Conservation (phyloP, 208 protist species). For the Wallacemonas sp. region DNA sequence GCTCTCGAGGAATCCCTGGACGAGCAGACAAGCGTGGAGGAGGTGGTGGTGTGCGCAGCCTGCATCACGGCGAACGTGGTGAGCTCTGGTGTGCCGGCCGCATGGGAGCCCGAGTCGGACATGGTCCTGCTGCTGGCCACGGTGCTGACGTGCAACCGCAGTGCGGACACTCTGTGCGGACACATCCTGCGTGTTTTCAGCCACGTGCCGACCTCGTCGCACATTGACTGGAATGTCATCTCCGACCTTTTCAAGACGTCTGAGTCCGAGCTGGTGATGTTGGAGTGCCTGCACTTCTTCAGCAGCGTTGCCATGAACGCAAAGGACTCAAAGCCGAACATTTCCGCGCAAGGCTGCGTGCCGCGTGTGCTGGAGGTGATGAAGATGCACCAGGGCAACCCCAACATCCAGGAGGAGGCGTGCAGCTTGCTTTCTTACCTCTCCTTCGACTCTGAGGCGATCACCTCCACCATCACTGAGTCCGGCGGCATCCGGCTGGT, state of each 20-base stretch:
- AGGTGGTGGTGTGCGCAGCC: conserved; percentile 65
- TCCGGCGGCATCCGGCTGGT: conserved; percentile 71
- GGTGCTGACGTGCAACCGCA: conserved; percentile 54
- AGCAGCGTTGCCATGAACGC: conserved; percentile 80
- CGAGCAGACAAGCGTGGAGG: conserved; percentile 70
- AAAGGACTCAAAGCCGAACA: conserved; percentile 84
- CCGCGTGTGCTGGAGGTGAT: conserved; percentile 77
- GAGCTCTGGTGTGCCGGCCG: conserved; percentile 56
- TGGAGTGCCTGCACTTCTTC: conserved; percentile 82
- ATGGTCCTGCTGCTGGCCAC: conserved; percentile 72
- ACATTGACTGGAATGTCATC: conserved; percentile 78
- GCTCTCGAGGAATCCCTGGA: conserved; percentile 70
- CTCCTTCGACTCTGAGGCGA: conserved; percentile 90
- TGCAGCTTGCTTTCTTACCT: conserved; percentile 91
- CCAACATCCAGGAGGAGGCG: conserved; percentile 77
- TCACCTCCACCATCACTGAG: conserved; percentile 84
- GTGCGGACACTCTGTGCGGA: conserved; percentile 71
- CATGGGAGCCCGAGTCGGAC: conserved; percentile 55
- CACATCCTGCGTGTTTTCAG: conserved; percentile 83
- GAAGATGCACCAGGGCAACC: conserved; percentile 55
- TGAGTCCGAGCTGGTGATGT: conserved; percentile 61
- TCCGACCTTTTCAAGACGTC: conserved; percentile 61
- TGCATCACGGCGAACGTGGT: conserved; percentile 79
- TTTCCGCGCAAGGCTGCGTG: conserved; percentile 79
- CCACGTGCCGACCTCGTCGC: conserved; percentile 73